phyloP scores from a whole-genome alignment of 805 yeast genomes.

The Wickerhamiella dianesei region DNA sequence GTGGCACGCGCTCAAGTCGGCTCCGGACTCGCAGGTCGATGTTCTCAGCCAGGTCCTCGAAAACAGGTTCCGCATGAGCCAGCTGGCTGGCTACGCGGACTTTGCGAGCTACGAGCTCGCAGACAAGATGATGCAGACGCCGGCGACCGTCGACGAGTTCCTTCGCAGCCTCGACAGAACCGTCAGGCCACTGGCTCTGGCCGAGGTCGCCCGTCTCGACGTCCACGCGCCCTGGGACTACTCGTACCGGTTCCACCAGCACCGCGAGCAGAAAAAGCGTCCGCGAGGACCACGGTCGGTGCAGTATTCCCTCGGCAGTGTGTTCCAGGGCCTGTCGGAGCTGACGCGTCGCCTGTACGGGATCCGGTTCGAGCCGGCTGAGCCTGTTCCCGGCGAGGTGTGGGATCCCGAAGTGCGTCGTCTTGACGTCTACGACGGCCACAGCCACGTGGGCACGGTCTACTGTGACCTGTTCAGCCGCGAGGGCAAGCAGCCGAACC shows the following conservation, averaged over 20 bases:
- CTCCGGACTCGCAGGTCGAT: conserved; percentile 47
- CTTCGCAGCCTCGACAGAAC: conserved; percentile 43
- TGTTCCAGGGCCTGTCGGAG: conserved; percentile 67
- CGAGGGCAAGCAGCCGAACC: conserved; percentile 60
- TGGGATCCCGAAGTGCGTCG: conserved; percentile 84
- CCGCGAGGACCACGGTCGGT: conserved; percentile 27
- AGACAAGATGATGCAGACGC: conserved; percentile 80
- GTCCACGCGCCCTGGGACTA: conserved; percentile 73
- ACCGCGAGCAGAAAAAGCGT: conserved; percentile 18
- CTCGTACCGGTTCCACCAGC: conserved; percentile 42
- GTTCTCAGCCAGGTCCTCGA: conserved; percentile 46
- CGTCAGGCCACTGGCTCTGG: conserved; percentile 39
- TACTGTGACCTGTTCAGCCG: conserved; percentile 82
- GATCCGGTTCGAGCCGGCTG: conserved; percentile 54
- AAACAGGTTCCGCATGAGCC: conserved; percentile 57
- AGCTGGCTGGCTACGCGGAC: conserved; percentile 52
- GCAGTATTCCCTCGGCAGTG: conserved; percentile 69
- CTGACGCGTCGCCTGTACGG: conserved; percentile 64
- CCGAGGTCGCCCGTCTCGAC: conserved; percentile 40
- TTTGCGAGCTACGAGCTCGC: conserved; percentile 70
- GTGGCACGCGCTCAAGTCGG: conserved; percentile 64
- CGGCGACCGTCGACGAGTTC: conserved; percentile 62
- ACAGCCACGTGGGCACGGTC: conserved; percentile 61
- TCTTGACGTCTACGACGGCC: conserved; percentile 49
- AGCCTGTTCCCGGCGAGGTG: conserved; percentile 56